A percentile compares a stretch with the other conserved stretches of the same genome.
phyloP scores from a whole-genome alignment of 495 filamentous ascomycete genomes.

The Aspergillus cavernicola region DNA sequence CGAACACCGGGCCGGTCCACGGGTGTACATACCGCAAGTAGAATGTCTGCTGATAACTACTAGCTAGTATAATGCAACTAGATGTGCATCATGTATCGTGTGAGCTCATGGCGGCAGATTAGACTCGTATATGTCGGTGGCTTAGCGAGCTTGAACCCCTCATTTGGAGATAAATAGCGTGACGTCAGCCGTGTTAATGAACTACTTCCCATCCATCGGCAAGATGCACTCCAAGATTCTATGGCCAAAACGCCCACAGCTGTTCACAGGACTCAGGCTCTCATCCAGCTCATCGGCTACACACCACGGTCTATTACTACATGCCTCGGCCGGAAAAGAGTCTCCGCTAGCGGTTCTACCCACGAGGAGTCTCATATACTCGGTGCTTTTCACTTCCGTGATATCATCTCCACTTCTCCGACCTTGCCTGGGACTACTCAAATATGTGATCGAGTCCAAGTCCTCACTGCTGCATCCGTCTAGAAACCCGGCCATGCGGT shows the following conservation, averaged over 20 bases:
- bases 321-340: background rate
- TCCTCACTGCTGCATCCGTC: conserved; percentile 54
- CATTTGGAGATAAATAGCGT: conserved; percentile 17
- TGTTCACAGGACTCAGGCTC: conserved; percentile 3
- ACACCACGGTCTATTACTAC: conserved; percentile 10
- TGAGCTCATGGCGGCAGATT: background rate
- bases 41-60: too few relatives aligned
- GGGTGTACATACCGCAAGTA: too few relatives aligned
- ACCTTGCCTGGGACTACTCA: conserved; percentile 59
- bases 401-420: conserved; percentile 70
- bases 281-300: conserved; percentile 11
- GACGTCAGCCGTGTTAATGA: background rate
- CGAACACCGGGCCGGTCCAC: background rate
- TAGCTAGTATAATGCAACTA: background rate
- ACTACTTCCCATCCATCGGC: background rate
- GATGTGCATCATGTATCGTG: background rate
- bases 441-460: conserved; percentile 59
- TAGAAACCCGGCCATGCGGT: conserved; percentile 51
- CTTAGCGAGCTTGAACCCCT: conserved; percentile 12
- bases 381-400: conserved; percentile 66
- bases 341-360: conserved; percentile 65
- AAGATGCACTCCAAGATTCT: conserved; percentile 10
- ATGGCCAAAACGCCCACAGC: conserved; percentile 5
- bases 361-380: conserved; percentile 63
- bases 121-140: conserved; percentile 1